These are phyloP conservation scores for Aspergillus sp. DNA, from an alignment of 2,329 filamentous ascomycete species.

Conservation along the genomic window DNA sequence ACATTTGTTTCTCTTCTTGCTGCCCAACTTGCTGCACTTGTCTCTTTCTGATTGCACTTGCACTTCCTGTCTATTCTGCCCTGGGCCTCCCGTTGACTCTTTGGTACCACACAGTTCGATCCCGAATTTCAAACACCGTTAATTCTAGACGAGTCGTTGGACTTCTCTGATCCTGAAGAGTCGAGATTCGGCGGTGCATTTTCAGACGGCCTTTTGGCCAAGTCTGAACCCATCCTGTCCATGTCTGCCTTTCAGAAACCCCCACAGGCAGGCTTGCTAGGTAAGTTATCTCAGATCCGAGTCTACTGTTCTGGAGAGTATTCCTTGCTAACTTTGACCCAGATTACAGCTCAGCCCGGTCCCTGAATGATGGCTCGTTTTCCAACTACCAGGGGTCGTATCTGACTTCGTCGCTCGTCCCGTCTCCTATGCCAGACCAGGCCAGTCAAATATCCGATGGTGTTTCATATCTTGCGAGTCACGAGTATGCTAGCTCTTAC, in stretches of 20 bases:
- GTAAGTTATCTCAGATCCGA: slow-evolving; percentile 51
- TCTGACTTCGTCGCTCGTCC: slow-evolving; percentile 33
- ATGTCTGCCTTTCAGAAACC: slow-evolving; percentile 81
- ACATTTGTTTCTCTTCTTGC: slow-evolving; percentile 19
- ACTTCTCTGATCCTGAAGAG: slow-evolving; percentile 42
- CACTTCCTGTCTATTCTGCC: slow-evolving; percentile 10
- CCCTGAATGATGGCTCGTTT: slow-evolving; percentile 37
- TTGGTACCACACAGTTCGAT: slow-evolving; percentile 28
- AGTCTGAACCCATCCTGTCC: slow-evolving; percentile 61
- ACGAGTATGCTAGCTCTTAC: slow-evolving; percentile 43
- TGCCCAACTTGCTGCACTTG: slow-evolving; percentile 10
- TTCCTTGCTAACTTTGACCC: not conserved
- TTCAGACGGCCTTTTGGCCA: slow-evolving; percentile 50
- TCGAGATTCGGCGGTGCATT: slow-evolving; percentile 40
- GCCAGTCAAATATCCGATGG: slow-evolving; percentile 37
- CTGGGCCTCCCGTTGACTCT: slow-evolving; percentile 9
- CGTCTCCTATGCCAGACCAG: slow-evolving; percentile 37
- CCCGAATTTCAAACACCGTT: slow-evolving; percentile 43
- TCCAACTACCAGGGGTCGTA: slow-evolving; percentile 35
- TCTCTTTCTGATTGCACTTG: slow-evolving; percentile 3
- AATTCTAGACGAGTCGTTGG: slow-evolving; percentile 44
- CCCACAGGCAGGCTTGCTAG: slow-evolving; percentile 71
- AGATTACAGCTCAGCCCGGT: slow-evolving; percentile 35
- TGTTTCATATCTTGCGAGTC: slow-evolving; percentile 34
- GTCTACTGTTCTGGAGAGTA: too few relatives aligned